phyloP scores from a whole-genome alignment of 1,139 yeast genomes.

The Debaryomyces udenii region DNA sequence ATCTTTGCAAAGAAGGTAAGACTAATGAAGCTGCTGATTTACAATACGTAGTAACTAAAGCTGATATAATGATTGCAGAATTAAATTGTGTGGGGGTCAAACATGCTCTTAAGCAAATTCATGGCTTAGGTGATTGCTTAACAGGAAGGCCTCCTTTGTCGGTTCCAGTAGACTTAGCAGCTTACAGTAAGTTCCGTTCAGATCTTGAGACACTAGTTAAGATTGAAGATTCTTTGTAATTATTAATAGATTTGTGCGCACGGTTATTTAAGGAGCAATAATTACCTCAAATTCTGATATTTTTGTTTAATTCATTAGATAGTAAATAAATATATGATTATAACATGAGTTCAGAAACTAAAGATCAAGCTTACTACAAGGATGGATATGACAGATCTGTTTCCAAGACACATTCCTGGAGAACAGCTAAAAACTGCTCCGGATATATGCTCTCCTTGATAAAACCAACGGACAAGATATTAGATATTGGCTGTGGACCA shows the following conservation, averaged over 20 bases:
- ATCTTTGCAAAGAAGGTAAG: conserved; percentile 30
- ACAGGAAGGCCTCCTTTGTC: conserved; percentile 24
- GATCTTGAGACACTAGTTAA: conserved; percentile 14
- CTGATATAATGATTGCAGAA: conserved; percentile 43
- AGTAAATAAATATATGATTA: not conserved
- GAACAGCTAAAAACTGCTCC: conserved; percentile 35
- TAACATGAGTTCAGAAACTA: not conserved
- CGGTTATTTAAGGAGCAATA: not conserved
- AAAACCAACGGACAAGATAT: conserved; percentile 27
- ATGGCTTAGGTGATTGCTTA: conserved; percentile 22
- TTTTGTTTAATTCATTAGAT: not conserved
- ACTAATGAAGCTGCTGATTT: conserved; percentile 40
- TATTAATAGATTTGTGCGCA: not conserved
- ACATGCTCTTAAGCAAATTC: conserved; percentile 34
- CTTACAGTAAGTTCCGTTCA: conserved; percentile 11
- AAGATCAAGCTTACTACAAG: conserved; percentile 21
- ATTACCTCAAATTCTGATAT: not conserved
- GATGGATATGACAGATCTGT: conserved; percentile 25
- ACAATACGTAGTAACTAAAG: conserved; percentile 42
- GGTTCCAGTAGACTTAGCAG: conserved; percentile 3
- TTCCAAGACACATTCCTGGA: conserved; percentile 38
- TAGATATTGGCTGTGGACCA: conserved; percentile 49
- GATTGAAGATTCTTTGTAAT: conserved; percentile 17
- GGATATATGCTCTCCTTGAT: conserved; percentile 31
- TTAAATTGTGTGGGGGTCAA: conserved; percentile 49